These are phyloP conservation scores for Suhomyces prunicola DNA, from an alignment of 805 yeast species.

Conservation along the genomic window DNA sequence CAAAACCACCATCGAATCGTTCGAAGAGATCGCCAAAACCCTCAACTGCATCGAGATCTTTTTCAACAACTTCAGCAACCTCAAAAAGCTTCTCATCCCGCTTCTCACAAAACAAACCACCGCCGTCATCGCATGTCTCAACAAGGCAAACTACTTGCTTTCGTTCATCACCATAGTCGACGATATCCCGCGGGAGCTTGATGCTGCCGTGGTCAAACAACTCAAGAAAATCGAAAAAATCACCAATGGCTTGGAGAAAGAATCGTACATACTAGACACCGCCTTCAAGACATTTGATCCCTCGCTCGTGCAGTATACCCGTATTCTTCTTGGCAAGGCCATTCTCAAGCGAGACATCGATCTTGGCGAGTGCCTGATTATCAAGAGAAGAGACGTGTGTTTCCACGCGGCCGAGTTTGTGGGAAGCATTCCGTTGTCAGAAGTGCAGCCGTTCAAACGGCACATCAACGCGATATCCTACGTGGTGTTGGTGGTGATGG, in stretches of 20 bases:
- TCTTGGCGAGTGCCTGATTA: constrained; percentile 28
- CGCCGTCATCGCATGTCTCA: constrained; percentile 23
- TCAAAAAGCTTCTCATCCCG: constrained; percentile 34
- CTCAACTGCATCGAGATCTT: constrained; percentile 37
- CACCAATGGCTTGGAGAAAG: constrained; percentile 36
- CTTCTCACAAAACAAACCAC: constrained; percentile 31
- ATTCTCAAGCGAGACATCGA: constrained; percentile 34
- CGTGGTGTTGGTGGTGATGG: constrained; percentile 19
- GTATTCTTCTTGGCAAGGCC: constrained; percentile 37
- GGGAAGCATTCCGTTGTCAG: constrained; percentile 40
- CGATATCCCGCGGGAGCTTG: constrained; percentile 17
- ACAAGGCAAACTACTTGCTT: constrained; percentile 25
- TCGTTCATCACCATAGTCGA: constrained; percentile 31
- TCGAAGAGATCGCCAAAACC: constrained; percentile 18
- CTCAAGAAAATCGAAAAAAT: constrained; percentile 36
- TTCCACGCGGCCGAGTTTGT: constrained; percentile 42
- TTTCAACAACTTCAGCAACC: constrained; percentile 36
- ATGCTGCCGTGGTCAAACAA: constrained; percentile 25
- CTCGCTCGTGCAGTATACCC: constrained; percentile 35
- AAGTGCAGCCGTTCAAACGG: constrained; percentile 24
- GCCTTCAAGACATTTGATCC: constrained; percentile 33
- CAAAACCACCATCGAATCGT: constrained; percentile 9
- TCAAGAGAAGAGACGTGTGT: constrained; percentile 37
- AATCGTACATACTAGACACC: constrained; percentile 25
- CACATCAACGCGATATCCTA: constrained; percentile 20